Conservation (phyloP, 2,329 filamentous ascomycete species). For the Hymenoscyphus fructigenus region DNA sequence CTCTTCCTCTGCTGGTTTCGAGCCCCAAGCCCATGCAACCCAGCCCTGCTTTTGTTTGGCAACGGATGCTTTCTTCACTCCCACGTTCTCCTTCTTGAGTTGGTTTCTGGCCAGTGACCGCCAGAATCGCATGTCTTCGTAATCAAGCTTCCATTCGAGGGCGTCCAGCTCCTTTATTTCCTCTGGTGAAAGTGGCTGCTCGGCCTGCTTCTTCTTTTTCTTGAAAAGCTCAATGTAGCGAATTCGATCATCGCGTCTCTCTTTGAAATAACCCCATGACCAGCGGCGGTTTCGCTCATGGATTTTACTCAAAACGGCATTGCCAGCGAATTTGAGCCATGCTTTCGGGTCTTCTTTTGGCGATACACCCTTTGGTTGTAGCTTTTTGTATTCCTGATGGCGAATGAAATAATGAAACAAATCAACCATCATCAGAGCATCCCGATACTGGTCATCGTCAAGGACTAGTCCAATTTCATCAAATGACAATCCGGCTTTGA, state of each 20-base stretch:
- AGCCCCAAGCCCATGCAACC: slow-evolving; percentile 89
- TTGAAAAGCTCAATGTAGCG: slow-evolving; percentile 95
- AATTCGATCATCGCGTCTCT: slow-evolving; percentile 84
- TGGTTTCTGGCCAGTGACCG: slow-evolving; percentile 90
- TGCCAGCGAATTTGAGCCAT: slow-evolving; percentile 88
- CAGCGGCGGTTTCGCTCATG: slow-evolving; percentile 90
- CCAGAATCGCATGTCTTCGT: slow-evolving; percentile 98
- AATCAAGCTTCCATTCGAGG: slow-evolving; percentile 84
- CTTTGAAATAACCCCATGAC: slow-evolving; percentile 95
- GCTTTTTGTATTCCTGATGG: slow-evolving; percentile 93
- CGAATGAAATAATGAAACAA: slow-evolving; percentile 98
- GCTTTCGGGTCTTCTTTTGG: slow-evolving; percentile 89
- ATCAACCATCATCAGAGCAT: slow-evolving; percentile 96
- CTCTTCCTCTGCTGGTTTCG: slow-evolving; percentile 59
- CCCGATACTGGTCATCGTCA: slow-evolving; percentile 95
- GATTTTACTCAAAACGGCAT: slow-evolving; percentile 88
- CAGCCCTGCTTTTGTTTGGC: slow-evolving; percentile 74
- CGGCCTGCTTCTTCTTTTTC: slow-evolving; percentile 74
- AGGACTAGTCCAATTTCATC: slow-evolving; percentile 98
- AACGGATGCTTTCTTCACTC: slow-evolving; percentile 69
- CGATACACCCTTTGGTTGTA: slow-evolving; percentile 76
- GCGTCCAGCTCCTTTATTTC: slow-evolving; percentile 72
- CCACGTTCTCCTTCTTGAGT: slow-evolving; percentile 90
- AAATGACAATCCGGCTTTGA: slow-evolving; percentile 89
- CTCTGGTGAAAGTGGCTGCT: slow-evolving; percentile 57